Evolutionary conservation across 257 asterid species (phyloP), one percentile per base, ranked within the genome.

Genomic region (Lycium barbarum): DNA sequence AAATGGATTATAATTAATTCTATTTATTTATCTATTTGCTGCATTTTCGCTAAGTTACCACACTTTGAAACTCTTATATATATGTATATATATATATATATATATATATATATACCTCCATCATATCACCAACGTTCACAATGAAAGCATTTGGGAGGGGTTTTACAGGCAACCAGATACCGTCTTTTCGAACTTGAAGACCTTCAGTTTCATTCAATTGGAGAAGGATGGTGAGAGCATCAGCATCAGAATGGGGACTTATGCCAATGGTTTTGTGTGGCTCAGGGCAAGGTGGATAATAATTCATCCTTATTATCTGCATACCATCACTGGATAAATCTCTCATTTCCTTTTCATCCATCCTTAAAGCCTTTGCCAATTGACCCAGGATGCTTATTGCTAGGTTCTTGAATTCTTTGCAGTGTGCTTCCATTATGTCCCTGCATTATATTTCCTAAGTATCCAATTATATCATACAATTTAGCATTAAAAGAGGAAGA

Each of bases 221-320:
- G 76, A 88, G 83, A 6, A 91, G 89, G 86, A 92, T 92, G 43
- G 95, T 92, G 7, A 92, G 87, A 58, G 91, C 91, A 84, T 73
- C 95, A 1, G 91, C 92, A 55, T 91, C 95, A 2, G 93, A 92
- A 83, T 92, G 93, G 57, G 93, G 89, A 15, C 80, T 84, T 49
- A 91, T 83, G 58, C 93, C 95, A 26, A 89, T 87, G n/a, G 90
- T 88, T 9, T 11, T 53, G 14, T 92, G 88, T 13, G 95, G 90
- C 78, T 92, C 86, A 2, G 93, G 93, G 66, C 95, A 92, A 9
- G 92, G 91, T 7, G 95, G 90, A 88, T 91, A 90, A 81, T 87
- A 91, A 80, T 92, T 91, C 90, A 92, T 88, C 22, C 92, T 70
- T 83, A 92, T 91, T 17, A 88, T 57, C 38, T 91, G 94, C n/a